Evolutionary conservation across 352 stramenopile genomes (phyloP).

Genomic region (Phytophthora macrochlamydospora): DNA sequence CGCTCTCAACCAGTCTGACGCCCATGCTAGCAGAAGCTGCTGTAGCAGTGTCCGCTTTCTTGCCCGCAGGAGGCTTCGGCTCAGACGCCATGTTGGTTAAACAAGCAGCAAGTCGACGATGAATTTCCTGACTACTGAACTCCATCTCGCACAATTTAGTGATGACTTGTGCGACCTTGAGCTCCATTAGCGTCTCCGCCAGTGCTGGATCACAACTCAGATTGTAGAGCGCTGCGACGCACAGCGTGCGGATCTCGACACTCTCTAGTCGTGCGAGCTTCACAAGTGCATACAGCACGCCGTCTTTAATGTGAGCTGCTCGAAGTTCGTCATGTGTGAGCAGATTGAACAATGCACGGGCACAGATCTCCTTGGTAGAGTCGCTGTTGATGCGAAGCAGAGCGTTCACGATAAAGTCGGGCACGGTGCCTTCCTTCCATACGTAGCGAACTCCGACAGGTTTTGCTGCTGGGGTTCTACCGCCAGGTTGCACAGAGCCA

Average conservation of each 20-base stretch:
- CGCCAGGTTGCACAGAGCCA: constrained; percentile 84
- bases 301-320: constrained; percentile 84
- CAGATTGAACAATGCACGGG: constrained; percentile 85
- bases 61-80: constrained; percentile 39
- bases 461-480: constrained; percentile 55
- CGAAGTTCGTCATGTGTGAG: constrained; percentile 83
- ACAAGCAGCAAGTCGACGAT: constrained; percentile 71
- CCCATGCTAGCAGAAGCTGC: constrained; percentile 21
- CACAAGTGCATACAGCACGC: constrained; percentile 87
- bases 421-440: constrained; percentile 87
- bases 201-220: constrained; percentile 75
- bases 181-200: constrained; percentile 81
- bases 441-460: constrained; percentile 67
- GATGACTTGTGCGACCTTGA: constrained; percentile 85
- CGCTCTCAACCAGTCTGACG: constrained; percentile 62
- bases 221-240: constrained; percentile 85
- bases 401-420: constrained; percentile 91
- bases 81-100: constrained; percentile 78
- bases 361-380: constrained; percentile 89
- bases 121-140: constrained; percentile 83
- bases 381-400: constrained; percentile 89
- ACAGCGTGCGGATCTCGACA: constrained; percentile 80
- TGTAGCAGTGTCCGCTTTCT: constrained; percentile 16
- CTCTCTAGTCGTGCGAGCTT: constrained; percentile 87
- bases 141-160: constrained; percentile 88